Percentiles rank a stretch among this genome's conserved stretches.
Conservation (phyloP, 208 protist species). For the Crithidia fasciculata region DNA sequence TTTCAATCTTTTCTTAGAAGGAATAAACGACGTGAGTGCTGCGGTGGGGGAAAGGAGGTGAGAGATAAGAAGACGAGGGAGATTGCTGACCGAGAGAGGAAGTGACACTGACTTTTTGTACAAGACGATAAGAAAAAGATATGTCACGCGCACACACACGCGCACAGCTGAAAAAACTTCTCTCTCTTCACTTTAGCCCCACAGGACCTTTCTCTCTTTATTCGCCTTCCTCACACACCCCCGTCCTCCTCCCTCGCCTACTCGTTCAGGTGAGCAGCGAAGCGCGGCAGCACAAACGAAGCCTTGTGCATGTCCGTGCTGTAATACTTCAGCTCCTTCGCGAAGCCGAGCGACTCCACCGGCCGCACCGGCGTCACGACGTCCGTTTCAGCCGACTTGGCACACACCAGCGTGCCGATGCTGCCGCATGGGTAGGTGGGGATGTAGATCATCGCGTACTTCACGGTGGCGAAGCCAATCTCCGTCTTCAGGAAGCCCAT, state of each 20-base stretch:
- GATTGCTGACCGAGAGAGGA: too few relatives aligned
- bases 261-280: slow-evolving; percentile 76
- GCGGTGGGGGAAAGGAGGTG: too few relatives aligned
- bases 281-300: slow-evolving; percentile 83
- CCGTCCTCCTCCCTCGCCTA: not conserved
- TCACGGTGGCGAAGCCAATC: slow-evolving; percentile 81
- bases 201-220: not conserved
- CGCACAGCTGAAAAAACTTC: too few relatives aligned
- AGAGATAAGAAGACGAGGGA: too few relatives aligned
- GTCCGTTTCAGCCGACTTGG: slow-evolving; percentile 68
- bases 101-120: too few relatives aligned
- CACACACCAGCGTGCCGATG: slow-evolving; percentile 90
- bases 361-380: slow-evolving; percentile 63
- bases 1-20: too few relatives aligned
- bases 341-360: slow-evolving; percentile 72
- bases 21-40: too few relatives aligned
- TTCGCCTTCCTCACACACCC: not conserved
- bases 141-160: too few relatives aligned
- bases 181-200: too few relatives aligned
- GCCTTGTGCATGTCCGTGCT: slow-evolving; percentile 81
- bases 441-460: slow-evolving; percentile 93
- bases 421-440: slow-evolving; percentile 94
- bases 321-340: slow-evolving; percentile 88
- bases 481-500: slow-evolving; percentile 77
- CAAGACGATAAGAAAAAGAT: too few relatives aligned